A percentile compares a stretch with the other conserved stretches of the same genome.
Conservation (phyloP, 2,329 filamentous ascomycete genomes). For the Boeremia exigua region DNA sequence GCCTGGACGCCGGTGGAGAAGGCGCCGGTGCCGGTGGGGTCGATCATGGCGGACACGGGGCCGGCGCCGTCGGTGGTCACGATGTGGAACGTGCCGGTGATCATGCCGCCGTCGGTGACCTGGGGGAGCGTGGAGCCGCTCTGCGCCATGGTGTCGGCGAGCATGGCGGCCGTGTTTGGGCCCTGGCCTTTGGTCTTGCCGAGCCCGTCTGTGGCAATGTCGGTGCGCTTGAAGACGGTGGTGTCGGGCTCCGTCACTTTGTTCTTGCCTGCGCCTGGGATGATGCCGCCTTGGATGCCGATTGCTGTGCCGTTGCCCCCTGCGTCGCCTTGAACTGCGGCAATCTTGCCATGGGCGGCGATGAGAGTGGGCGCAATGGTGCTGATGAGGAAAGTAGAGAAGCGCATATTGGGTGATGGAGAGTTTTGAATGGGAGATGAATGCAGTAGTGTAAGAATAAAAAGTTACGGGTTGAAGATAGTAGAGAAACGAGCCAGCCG, state of each 20-base stretch:
- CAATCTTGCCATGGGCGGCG: conserved; percentile 22
- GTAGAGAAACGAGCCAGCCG: conserved; percentile 10
- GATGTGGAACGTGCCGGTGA: conserved; percentile 67
- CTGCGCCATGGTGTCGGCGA: conserved; percentile 54
- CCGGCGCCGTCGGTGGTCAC: conserved; percentile 69
- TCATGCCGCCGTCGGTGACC: conserved; percentile 59
- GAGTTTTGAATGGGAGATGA: background rate
- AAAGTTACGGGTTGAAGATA: background rate
- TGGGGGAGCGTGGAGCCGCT: conserved; percentile 63
- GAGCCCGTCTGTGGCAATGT: conserved; percentile 48
- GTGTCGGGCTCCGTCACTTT: conserved; percentile 54
- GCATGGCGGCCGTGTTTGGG: conserved; percentile 45
- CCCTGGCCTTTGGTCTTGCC: conserved; percentile 48
- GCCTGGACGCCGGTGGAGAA: conserved; percentile 23
- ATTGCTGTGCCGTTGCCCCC: conserved; percentile 55
- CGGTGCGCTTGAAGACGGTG: conserved; percentile 51
- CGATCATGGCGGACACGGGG: conserved; percentile 67
- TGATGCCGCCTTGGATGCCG: conserved; percentile 50
- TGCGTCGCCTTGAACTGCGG: conserved; percentile 37
- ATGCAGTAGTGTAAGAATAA: background rate
- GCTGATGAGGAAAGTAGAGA: conserved; percentile 9
- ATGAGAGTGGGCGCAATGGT: conserved; percentile 12
- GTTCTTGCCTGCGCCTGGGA: conserved; percentile 52
- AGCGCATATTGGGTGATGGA: conserved; percentile 2
- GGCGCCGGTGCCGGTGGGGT: conserved; percentile 60